Conservation (phyloP, 2,329 filamentous ascomycete genomes). For the Tolypocladium paradoxum region DNA sequence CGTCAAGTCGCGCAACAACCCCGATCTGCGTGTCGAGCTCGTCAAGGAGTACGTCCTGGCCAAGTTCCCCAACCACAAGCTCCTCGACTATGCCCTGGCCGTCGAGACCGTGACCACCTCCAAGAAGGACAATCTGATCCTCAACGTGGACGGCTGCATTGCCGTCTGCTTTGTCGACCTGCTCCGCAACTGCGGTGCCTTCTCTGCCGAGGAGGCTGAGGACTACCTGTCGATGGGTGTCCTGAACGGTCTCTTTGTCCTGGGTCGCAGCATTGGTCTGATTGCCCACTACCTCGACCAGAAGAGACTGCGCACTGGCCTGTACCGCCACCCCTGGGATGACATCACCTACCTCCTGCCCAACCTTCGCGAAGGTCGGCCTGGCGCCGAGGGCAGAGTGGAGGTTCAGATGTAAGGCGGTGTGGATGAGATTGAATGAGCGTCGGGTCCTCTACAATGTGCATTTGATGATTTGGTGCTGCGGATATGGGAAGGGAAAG, state of each 20-base stretch:
- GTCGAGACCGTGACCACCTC: slow-evolving; percentile 97
- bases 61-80: slow-evolving; percentile 96
- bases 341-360: slow-evolving; percentile 94
- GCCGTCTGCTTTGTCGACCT: slow-evolving; percentile 98
- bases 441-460: slow-evolving; percentile 17
- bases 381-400: slow-evolving; percentile 74
- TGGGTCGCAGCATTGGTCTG: slow-evolving; percentile 93
- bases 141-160: slow-evolving; percentile 97
- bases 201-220: slow-evolving; percentile 91
- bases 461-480: slow-evolving; percentile 22
- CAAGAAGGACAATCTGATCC: slow-evolving; percentile 99
- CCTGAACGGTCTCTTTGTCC: slow-evolving; percentile 96
- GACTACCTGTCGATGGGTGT: slow-evolving; percentile 99
- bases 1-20: slow-evolving; percentile 99
- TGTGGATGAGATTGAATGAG: slow-evolving; percentile 12
- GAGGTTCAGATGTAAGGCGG: slow-evolving; percentile 64
- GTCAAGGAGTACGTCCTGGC: slow-evolving; percentile 98
- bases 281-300: slow-evolving; percentile 99
- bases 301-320: slow-evolving; percentile 95
- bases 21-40: slow-evolving; percentile 96
- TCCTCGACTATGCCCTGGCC: slow-evolving; percentile 96
- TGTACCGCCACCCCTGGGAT: slow-evolving; percentile 99
- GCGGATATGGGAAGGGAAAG: slow-evolving; percentile 14
- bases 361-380: slow-evolving; percentile 58
- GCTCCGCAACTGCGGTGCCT: slow-evolving; percentile 94